Conservation (phyloP, 805 yeast species). For the Candida ponderosae region DNA sequence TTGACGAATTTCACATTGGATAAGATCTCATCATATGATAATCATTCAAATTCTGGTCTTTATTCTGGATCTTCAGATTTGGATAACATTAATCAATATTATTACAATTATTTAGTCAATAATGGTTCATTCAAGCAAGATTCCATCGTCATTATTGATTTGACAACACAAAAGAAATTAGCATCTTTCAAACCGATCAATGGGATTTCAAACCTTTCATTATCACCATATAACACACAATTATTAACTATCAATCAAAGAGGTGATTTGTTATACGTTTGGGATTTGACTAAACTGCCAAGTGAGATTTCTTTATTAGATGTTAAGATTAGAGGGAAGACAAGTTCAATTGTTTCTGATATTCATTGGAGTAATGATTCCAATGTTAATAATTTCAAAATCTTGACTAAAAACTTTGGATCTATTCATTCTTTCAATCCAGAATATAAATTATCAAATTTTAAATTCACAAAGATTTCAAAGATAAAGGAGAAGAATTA, state of each 20-base stretch:
- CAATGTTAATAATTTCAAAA: constrained; percentile 23
- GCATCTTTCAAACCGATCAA: constrained; percentile 49
- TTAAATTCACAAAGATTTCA: background rate
- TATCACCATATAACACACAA: constrained; percentile 55
- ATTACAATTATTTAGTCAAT: background rate
- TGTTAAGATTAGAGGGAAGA: constrained; percentile 54
- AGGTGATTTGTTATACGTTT: constrained; percentile 56
- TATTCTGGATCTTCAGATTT: background rate
- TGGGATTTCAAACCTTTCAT: constrained; percentile 51
- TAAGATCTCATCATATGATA: constrained; percentile 37
- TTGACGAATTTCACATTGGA: constrained; percentile 48
- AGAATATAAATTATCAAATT: constrained; percentile 2
- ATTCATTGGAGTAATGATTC: constrained; percentile 44
- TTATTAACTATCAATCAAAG: constrained; percentile 45
- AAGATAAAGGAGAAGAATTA: background rate
- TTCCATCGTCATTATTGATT: constrained; percentile 40
- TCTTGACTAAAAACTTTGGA: constrained; percentile 47
- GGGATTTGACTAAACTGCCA: constrained; percentile 53
- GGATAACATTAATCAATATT: background rate
- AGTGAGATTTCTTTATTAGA: constrained; percentile 46
- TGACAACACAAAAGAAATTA: constrained; percentile 29
- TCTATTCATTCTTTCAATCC: constrained; percentile 53
- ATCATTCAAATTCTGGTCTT: constrained; percentile 7
- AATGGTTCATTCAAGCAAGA: constrained; percentile 8
- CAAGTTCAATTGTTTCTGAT: constrained; percentile 43